Evolutionary conservation across 768 basidiomycete species (phyloP).

Genomic region (Tricholoma sp.): DNA sequence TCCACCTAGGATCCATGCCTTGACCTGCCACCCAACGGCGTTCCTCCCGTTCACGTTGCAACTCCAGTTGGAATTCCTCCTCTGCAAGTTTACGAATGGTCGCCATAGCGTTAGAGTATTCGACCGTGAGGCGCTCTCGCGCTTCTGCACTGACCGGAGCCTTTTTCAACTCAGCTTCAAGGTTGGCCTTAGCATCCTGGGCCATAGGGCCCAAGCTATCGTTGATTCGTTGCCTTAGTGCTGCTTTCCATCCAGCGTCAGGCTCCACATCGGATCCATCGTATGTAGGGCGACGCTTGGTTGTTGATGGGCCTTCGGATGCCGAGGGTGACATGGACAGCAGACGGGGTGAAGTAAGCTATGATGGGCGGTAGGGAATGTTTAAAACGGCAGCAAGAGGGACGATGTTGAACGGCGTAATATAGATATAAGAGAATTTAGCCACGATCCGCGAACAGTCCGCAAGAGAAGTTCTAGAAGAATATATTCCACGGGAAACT

Average conservation of each 20-base stretch:
- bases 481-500: conserved; percentile 32
- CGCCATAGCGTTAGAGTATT: conserved; percentile 37
- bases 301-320: conserved; percentile 22
- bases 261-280: conserved; percentile 41
- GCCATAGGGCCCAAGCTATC: conserved; percentile 36
- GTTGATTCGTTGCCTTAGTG: conserved; percentile 45
- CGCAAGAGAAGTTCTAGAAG: conserved; percentile 16
- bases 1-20: conserved; percentile 23
- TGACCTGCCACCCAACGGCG: conserved; percentile 43
- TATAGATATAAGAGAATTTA: conserved; percentile 8
- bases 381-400: conserved; percentile 3
- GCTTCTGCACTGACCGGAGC: conserved; percentile 24
- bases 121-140: conserved; percentile 30
- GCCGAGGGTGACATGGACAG: conserved; percentile 33
- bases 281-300: conserved; percentile 12
- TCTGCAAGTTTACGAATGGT: conserved; percentile 39
- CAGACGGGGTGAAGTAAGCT: conserved; percentile 8
- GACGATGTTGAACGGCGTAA: conserved; percentile 11
- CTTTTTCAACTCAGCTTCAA: conserved; percentile 46
- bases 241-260: conserved; percentile 50
- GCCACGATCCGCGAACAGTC: conserved; percentile 19
- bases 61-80: conserved; percentile 38
- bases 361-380: conserved; percentile 6
- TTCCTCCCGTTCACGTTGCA: conserved; percentile 46
- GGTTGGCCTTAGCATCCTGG: conserved; percentile 59